phyloP scores from a whole-genome alignment of 2,329 filamentous ascomycete genomes.

The Cercospora brassicicola region DNA sequence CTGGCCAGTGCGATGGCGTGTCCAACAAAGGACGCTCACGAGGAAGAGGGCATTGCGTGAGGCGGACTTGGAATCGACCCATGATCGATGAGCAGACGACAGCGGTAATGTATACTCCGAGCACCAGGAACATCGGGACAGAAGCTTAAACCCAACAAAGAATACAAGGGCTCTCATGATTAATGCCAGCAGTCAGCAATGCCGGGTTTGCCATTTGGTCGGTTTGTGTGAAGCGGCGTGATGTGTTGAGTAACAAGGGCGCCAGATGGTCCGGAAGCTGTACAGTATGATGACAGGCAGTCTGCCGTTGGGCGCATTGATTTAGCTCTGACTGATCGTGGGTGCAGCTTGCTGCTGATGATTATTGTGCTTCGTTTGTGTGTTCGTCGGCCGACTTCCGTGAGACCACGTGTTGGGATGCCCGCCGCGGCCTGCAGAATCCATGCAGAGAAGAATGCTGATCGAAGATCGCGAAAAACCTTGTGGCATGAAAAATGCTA shows the following conservation, averaged over 20 bases:
- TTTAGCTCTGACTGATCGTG: not conserved
- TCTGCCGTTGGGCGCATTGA: not conserved
- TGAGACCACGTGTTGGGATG: conserved; percentile 11
- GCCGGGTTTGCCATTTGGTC: not conserved
- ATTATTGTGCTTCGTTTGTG: not conserved
- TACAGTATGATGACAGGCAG: not conserved
- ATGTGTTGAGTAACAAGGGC: not conserved
- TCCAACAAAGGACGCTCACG: not conserved
- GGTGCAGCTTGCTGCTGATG: conserved; percentile 1
- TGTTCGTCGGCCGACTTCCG: conserved; percentile 5
- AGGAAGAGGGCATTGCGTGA: not conserved
- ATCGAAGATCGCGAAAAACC: conserved; percentile 20
- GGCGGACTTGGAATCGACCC: not conserved
- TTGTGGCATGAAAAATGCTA: conserved; percentile 10
- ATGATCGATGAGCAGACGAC: not conserved
- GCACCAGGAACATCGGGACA: conserved; percentile 4
- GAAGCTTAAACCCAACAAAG: conserved; percentile 2
- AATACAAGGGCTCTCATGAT: not conserved
- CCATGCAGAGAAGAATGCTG: conserved; percentile 11
- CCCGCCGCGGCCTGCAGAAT: conserved; percentile 1
- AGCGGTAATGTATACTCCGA: not conserved
- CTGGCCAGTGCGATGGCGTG: not conserved
- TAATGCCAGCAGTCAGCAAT: not conserved
- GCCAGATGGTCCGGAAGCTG: not conserved
- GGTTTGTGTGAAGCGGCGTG: not conserved